phyloP scores from a whole-genome alignment of 768 basidiomycete species.

The Auricularia heimuer region DNA sequence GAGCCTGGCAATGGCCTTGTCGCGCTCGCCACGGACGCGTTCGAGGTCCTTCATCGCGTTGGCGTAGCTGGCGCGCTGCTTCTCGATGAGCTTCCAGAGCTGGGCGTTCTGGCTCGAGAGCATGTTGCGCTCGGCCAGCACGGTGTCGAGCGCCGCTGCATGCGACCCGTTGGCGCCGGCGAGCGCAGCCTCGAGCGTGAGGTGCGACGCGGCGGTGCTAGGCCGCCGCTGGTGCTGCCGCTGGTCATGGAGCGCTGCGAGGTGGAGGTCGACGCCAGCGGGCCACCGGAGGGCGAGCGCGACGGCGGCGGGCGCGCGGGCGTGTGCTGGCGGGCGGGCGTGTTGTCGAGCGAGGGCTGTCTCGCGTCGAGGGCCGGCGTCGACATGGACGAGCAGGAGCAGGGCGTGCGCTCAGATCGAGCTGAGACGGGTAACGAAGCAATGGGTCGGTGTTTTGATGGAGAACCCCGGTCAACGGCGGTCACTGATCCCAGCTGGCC shows the following conservation, averaged over 20 bases:
- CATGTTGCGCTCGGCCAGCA: constrained; percentile 69
- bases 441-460: background rate
- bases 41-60: constrained; percentile 79
- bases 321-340: background rate
- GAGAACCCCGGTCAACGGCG: no score
- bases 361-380: background rate
- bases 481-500: no score
- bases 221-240: no score
- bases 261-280: background rate
- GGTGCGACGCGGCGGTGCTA: constrained; percentile 34
- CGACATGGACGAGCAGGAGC: background rate
- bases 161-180: constrained; percentile 15
- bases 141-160: constrained; percentile 55
- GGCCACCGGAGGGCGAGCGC: background rate
- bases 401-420: background rate
- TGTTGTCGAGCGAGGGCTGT: background rate
- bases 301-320: background rate
- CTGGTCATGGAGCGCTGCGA: no score
- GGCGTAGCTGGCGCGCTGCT: constrained; percentile 73
- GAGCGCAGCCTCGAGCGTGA: constrained; percentile 45
- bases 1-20: constrained; percentile 38
- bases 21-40: constrained; percentile 71
- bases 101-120: constrained; percentile 79
- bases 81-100: constrained; percentile 93
- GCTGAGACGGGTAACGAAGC: background rate